phyloP scores from a whole-genome alignment of 2,329 filamentous ascomycete species.

The Monosporascus sp. region DNA sequence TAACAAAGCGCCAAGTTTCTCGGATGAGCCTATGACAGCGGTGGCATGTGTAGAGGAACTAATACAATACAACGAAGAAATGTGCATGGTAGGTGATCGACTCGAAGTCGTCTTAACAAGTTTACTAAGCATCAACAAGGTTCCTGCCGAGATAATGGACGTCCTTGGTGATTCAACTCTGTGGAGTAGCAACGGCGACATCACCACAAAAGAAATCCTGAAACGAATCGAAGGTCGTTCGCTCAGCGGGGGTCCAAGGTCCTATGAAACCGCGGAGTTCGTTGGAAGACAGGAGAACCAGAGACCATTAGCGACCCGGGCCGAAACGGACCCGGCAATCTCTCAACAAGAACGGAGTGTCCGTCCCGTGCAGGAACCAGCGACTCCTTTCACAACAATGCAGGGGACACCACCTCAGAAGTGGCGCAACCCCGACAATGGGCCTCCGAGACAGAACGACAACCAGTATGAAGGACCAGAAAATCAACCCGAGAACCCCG shows the following conservation, averaged over 20 bases:
- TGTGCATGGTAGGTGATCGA: conserved; percentile 76
- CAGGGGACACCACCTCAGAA: conserved; percentile 46
- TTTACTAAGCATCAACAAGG: conserved; percentile 47
- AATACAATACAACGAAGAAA: conserved; percentile 89
- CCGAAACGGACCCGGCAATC: conserved; percentile 82
- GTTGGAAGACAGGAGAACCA: conserved; percentile 54
- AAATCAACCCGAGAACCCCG: conserved; percentile 33
- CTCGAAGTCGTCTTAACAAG: not conserved
- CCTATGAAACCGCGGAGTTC: conserved; percentile 56
- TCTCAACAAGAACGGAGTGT: conserved; percentile 83
- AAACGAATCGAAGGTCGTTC: conserved; percentile 83
- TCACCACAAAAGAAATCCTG: conserved; percentile 95
- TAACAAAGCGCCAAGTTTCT: conserved; percentile 61
- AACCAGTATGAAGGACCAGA: conserved; percentile 41
- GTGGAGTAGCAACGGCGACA: conserved; percentile 76
- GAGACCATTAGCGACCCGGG: conserved; percentile 53
- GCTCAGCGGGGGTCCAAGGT: conserved; percentile 42
- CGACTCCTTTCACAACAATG: conserved; percentile 32
- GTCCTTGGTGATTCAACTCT: conserved; percentile 78
- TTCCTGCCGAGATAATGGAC: conserved; percentile 85
- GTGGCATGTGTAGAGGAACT: conserved; percentile 90
- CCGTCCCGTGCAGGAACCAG: conserved; percentile 65
- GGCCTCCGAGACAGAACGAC: conserved; percentile 36
- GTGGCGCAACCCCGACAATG: conserved; percentile 42
- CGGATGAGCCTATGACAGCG: conserved; percentile 84